Evolutionary conservation across 176 grass and related monocot genomes (phyloP).

Genomic region (Ananas comosus): DNA sequence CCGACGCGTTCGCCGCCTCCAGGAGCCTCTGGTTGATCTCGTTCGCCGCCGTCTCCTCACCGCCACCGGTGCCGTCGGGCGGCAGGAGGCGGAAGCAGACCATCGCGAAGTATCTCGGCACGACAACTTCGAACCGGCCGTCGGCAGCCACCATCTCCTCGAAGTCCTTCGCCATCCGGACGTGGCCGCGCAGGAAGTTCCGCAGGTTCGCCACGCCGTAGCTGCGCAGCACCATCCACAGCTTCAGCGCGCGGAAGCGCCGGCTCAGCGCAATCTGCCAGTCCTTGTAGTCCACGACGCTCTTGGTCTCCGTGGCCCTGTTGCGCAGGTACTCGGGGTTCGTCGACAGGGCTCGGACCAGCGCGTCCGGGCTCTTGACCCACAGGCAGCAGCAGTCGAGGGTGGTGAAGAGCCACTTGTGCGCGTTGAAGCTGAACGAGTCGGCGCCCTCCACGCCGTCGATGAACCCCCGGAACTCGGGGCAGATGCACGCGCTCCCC

Average conservation of each 20-base stretch:
- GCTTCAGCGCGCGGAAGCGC: constrained; percentile 30
- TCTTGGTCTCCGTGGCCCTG: neutral
- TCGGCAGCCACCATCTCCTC: constrained; percentile 22
- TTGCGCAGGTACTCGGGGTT: constrained; percentile 39
- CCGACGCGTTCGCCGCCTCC: neutral
- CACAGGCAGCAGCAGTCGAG: constrained; percentile 37
- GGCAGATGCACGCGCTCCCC: constrained; percentile 28
- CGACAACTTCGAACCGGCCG: constrained; percentile 40
- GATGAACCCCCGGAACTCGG: constrained; percentile 23
- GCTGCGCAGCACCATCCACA: constrained; percentile 28
- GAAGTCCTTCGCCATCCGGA: constrained; percentile 36
- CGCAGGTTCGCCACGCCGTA: constrained; percentile 29
- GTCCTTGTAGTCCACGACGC: constrained; percentile 36
- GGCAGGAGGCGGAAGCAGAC: constrained; percentile 33
- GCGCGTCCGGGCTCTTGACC: neutral
- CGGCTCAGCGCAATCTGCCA: constrained; percentile 40
- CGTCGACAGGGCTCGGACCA: constrained; percentile 25
- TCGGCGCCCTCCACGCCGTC: constrained; percentile 32
- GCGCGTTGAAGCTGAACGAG: constrained; percentile 45
- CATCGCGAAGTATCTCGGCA: constrained; percentile 24
- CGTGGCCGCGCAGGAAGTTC: constrained; percentile 15
- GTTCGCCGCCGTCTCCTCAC: neutral
- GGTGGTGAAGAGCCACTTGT: constrained; percentile 51
- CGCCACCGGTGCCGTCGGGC: neutral
- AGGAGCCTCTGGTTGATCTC: constrained; percentile 21